phyloP scores from a whole-genome alignment of 208 protist genomes.

The Wallacemonas collosoma region DNA sequence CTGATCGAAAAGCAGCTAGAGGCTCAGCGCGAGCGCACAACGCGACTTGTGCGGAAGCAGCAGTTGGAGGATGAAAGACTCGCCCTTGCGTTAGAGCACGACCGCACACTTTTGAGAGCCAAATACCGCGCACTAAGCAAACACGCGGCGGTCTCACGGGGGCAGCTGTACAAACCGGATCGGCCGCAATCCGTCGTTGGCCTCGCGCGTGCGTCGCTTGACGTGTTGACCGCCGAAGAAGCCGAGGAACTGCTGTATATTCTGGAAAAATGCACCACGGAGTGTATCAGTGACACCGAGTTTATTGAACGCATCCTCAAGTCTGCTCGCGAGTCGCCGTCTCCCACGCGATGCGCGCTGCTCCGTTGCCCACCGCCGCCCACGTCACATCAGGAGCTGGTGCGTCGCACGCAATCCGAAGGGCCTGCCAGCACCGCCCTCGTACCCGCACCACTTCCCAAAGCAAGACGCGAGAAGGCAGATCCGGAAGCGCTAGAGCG shows the following conservation, averaged over 20 bases:
- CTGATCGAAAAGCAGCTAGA: constrained; percentile 22
- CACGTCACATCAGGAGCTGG: constrained; percentile 16
- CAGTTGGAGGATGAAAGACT: constrained; percentile 32
- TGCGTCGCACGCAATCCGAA: constrained; percentile 14
- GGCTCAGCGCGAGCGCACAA: constrained; percentile 33
- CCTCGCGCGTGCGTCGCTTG: constrained; percentile 53
- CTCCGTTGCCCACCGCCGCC: constrained; percentile 21
- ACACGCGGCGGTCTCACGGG: constrained; percentile 15
- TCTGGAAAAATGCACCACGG: constrained; percentile 38
- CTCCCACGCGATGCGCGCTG: constrained; percentile 13
- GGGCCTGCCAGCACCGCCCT: neutral
- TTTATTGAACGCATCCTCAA: constrained; percentile 50
- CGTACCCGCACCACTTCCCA: constrained; percentile 14
- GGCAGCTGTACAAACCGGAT: constrained; percentile 28
- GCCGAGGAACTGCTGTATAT: constrained; percentile 58
- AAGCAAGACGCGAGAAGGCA: constrained; percentile 42
- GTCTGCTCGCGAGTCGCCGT: neutral
- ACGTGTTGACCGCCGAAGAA: constrained; percentile 61
- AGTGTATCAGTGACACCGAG: constrained; percentile 36
- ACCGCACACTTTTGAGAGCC: constrained; percentile 41
- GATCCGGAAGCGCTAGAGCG: constrained; percentile 47
- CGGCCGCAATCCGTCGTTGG: constrained; percentile 45
- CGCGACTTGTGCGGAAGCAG: constrained; percentile 21
- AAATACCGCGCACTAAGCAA: constrained; percentile 61
- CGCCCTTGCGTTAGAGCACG: constrained; percentile 43